These are phyloP conservation scores for Cutaneotrichosporon cutaneum DNA, from an alignment of 1,284 basidiomycete genomes.

Conservation along the genomic window DNA sequence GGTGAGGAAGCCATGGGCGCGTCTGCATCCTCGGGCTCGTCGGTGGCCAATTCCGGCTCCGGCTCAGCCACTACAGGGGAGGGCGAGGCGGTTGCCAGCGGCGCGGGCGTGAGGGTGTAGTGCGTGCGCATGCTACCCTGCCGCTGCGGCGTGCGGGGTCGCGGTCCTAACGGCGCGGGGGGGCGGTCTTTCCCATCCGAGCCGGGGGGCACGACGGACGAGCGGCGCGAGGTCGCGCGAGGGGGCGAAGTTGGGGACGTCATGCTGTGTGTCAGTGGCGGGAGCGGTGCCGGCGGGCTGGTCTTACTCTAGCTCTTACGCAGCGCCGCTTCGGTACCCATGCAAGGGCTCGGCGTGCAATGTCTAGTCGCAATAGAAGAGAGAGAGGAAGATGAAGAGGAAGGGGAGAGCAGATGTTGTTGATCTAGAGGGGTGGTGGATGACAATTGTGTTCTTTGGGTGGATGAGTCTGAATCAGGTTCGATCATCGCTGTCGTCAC, in stretches of 20 bases:
- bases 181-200: background rate
- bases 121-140: slow-evolving; percentile 3
- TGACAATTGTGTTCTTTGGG: background rate
- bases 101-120: slow-evolving; percentile 1
- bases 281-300: background rate
- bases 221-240: background rate
- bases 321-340: background rate
- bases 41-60: background rate
- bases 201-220: background rate
- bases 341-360: background rate
- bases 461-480: background rate
- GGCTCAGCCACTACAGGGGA: background rate
- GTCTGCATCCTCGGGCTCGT: background rate
- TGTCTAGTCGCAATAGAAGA: background rate
- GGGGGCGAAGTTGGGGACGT: background rate
- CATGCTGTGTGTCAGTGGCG: slow-evolving; percentile 5
- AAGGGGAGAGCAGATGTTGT: no score
- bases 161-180: background rate
- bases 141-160: background rate
- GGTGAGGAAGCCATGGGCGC: background rate
- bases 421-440: no score
- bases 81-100: background rate
- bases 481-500: slow-evolving; percentile 10
- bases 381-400: background rate
- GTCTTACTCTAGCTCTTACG: background rate